Conservation (phyloP, 2,329 filamentous ascomycete species). For the Calonectria honghensis region DNA sequence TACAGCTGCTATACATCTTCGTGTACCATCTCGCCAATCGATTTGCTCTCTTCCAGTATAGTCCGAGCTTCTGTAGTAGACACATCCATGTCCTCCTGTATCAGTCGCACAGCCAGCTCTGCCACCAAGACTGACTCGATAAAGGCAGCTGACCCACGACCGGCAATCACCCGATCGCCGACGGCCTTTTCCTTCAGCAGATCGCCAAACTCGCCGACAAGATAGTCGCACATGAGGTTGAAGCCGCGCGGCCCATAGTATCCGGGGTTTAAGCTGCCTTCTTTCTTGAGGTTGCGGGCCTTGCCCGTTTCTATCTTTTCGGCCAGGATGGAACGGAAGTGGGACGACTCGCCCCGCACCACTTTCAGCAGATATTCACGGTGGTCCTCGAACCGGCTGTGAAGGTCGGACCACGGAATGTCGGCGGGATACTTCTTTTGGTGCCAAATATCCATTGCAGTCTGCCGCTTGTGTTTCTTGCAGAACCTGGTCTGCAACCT, state of each 20-base stretch:
- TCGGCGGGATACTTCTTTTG: slow-evolving; percentile 78
- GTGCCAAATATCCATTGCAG: slow-evolving; percentile 69
- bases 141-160: slow-evolving; percentile 79
- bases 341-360: slow-evolving; percentile 75
- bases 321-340: slow-evolving; percentile 76
- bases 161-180: slow-evolving; percentile 79
- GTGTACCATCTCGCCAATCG: slow-evolving; percentile 80
- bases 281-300: slow-evolving; percentile 75
- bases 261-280: slow-evolving; percentile 79
- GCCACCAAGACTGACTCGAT: slow-evolving; percentile 86
- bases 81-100: slow-evolving; percentile 74
- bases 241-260: slow-evolving; percentile 89
- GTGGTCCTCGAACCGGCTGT: slow-evolving; percentile 75
- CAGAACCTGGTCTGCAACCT: slow-evolving; percentile 79
- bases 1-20: slow-evolving; percentile 67
- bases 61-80: slow-evolving; percentile 65
- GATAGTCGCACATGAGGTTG: slow-evolving; percentile 81
- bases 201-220: slow-evolving; percentile 76
- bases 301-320: slow-evolving; percentile 74
- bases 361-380: slow-evolving; percentile 74
- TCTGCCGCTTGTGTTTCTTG: slow-evolving; percentile 74
- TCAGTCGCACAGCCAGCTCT: slow-evolving; percentile 75
- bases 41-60: slow-evolving; percentile 80
- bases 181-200: slow-evolving; percentile 77
- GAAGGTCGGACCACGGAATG: slow-evolving; percentile 79